A percentile compares a stretch with the other conserved stretches of the same genome.
Conservation (phyloP, 176 grass and related monocot genomes). For the Pontederia paniculata region DNA sequence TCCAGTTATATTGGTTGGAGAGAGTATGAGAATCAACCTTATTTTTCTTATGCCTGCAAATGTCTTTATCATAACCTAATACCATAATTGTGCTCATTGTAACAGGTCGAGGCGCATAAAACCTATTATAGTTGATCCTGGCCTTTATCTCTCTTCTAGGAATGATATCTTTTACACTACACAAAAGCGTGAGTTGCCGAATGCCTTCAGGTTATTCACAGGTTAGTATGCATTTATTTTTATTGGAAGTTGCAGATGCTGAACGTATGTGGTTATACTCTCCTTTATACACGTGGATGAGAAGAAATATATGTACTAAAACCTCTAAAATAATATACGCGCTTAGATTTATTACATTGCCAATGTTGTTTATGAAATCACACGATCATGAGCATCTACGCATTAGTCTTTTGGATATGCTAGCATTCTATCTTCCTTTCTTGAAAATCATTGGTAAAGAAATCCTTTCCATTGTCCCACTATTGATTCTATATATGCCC, state of each 20-base stretch:
- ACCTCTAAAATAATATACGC: no score
- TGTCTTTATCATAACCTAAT: conserved; percentile 10
- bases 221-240: conserved; percentile 21
- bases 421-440: no score
- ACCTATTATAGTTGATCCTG: conserved; percentile 84
- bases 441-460: no score
- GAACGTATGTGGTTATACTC: no score
- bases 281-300: no score
- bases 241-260: neutral
- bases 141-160: conserved; percentile 76
- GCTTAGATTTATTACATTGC: no score
- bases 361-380: no score
- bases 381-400: no score
- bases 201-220: conserved; percentile 69
- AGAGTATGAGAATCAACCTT: conserved; percentile 51
- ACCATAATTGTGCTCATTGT: conserved; percentile 19
- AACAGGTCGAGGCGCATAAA: conserved; percentile 60
- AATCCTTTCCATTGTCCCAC: no score
- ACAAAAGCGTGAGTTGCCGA: conserved; percentile 80
- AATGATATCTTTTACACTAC: conserved; percentile 83
- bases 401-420: no score
- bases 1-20: conserved; percentile 84
- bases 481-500: no score
- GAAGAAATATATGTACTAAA: no score
- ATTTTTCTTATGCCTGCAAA: conserved; percentile 1